Evolutionary conservation across 129 eudicot species (phyloP), one percentile per base, ranked within the genome.

Genomic region (Flaveria brownii): DNA sequence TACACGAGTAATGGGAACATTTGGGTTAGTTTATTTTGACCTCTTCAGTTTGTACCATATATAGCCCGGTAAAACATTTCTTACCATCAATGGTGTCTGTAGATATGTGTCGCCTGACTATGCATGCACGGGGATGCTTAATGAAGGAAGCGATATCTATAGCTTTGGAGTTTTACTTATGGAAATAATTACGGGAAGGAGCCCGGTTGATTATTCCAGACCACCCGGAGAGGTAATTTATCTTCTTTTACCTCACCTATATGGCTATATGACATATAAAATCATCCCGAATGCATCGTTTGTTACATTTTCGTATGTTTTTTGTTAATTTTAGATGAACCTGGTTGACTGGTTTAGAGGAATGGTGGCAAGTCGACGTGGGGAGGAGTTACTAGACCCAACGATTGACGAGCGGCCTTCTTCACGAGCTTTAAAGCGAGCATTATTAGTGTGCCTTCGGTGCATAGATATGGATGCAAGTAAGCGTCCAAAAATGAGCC

Each of bases 1-100:
- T n/a, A 93, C 98, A 43, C 75, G 97, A 78, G 98, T 93, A 73
- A 90, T 93, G 97, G 98, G 98, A 28, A 93, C 98, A 30, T 90
- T 90, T 23, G 98, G 97, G 98, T 93, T 80, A 33, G 84, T 78
- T 63, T 71, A 15, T 2, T 61, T 13, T 62, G 26, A 10, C 54
- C 39, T 18, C 68, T 61, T 22, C 41, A 17, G 12, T 13, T 28
- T 63, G 59, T 56, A 15, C 17, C 71, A 15, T 13, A 47, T 79
- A 26, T 17, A 47, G 20, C 41, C 43, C 30, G 23, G 50, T 46
- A 55, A 23, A 74, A 42, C 10, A 30, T 22, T 78, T 61, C 77
- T 72, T 79, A 65, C 57, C 9, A 16, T 65, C 25, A 13, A 59
- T 70, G 67, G 8, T 74, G 23, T 74, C 15, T 76, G 68, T 85